Base-by-base conservation (phyloP, 2,329 filamentous ascomycete species). In the Pseudopithomyces maydicus region DNA sequence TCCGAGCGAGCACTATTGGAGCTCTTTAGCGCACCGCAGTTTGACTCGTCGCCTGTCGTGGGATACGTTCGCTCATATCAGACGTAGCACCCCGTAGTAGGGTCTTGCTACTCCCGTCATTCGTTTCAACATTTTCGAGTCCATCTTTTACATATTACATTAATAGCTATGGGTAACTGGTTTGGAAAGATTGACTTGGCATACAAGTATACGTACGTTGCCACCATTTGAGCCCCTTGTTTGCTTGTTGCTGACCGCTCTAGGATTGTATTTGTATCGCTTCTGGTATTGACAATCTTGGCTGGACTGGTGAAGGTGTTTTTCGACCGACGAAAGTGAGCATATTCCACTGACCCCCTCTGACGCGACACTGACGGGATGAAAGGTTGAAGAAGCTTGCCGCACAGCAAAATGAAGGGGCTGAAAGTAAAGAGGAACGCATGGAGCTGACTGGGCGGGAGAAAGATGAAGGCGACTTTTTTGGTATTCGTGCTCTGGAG, bases 401-500 rank as follows among this genome's bases (percentile, higher is more conserved):
- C 11, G 68, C 70, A 56, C 58, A 66, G 22, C 59, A 65, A 17
- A 65, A 71, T 41, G 56, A 73, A 5, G 69, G 72, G 47, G 58
- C 56, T 20, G 64, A 63, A 8, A 57, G 56, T n/a, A 72, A 59
- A 45, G 71, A 76, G 46, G 73, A 76, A 39, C 69, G 68, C 17
- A 62, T 73, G 47, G 73, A 74, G 50, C 56, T 76, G 41, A 74
- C 72, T 53, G 66, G 71, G 44, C 66, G 71, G 42, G 66, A 72
- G 56, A 75, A 73, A 63, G 74, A 77, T 57, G 72, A 77, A 53
- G 74, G 74, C 15, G 74, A 78, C 49, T 63, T 76, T 2, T 77
- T 78, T 50, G 74, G 74, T 45, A 65, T 77, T 42, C 73, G 75
- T n/a, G 75, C 75, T 54, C 73, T 77, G 33, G 75, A 78, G 62